Evolutionary conservation across 2,329 filamentous ascomycete genomes (phyloP), one percentile per base, ranked within the genome.

Genomic region (Elsinoe australis): DNA sequence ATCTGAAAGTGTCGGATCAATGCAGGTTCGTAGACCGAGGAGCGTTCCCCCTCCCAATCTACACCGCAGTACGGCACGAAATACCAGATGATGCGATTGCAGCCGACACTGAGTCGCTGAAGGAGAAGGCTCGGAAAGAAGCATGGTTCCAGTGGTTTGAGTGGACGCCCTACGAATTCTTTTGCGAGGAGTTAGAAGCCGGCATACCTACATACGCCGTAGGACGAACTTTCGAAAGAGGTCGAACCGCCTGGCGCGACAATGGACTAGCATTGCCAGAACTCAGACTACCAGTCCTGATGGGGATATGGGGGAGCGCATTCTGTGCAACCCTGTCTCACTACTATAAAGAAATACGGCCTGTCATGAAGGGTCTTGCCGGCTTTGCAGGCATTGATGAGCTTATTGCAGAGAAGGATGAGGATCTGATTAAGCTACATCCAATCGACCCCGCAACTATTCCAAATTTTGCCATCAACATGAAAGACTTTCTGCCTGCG

Each of bases 141-240:
- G 76, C 87, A 2, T 96, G 89, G 86, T 98, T 96, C 58, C 90
- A 98, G 59, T 96, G 92, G 90, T 95, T 92, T 56, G 92, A 98
- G 60, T 84, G 90, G 58, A 94, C 87, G 0, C 90, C 90, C 0
- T 95, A 94, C 60, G 90, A 96, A 63, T 83, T 95, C 62, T 95
- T 92, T 65, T 95, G 88, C 57, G 90, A 96, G 64, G 90, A 95
- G 60, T 82, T 95, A 44, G 76, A 77, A 18, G 88, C 90, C 2
- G 90, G 92, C 2, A 95, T 98, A 52, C 92, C 92, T 0, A 95
- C 87, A 0, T 98, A 90, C 88, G 86, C 88, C 5, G 71, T 96
- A 51, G 92, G 92, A 2, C 78, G 92, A 36, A 81, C 77, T 50
- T 98, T 95, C 64, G 71, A 85, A 26, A 73, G 78, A 31, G 92